phyloP scores from a whole-genome alignment of 2,329 filamentous ascomycete species.

The Davidsoniella eucalypti region DNA sequence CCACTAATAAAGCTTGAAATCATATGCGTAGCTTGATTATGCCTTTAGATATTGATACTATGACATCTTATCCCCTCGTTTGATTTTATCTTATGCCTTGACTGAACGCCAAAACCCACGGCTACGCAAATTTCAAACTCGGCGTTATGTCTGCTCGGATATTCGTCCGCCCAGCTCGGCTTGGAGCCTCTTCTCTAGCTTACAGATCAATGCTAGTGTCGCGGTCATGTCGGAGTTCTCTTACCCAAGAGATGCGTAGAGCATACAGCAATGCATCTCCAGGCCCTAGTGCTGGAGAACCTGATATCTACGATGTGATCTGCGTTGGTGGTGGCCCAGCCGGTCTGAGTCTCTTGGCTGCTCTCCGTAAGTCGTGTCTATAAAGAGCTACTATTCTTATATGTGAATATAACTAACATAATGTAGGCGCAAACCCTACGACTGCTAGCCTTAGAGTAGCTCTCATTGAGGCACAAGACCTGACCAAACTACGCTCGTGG shows the following conservation, averaged over 20 bases:
- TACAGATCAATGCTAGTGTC: not conserved
- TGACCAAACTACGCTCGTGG: slow-evolving; percentile 51
- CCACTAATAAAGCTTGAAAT: too few species aligned
- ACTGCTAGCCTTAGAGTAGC: slow-evolving; percentile 70
- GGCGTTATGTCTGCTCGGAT: slow-evolving; percentile 3
- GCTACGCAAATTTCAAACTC: not conserved
- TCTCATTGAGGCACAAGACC: slow-evolving; percentile 77
- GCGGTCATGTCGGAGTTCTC: slow-evolving; percentile 2
- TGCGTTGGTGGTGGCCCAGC: slow-evolving; percentile 82
- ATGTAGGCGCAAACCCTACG: slow-evolving; percentile 51
- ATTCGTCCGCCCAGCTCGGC: not conserved
- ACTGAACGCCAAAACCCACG: not conserved
- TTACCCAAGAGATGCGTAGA: not conserved
- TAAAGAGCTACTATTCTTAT: not conserved
- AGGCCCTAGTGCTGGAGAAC: slow-evolving; percentile 22
- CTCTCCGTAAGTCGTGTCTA: slow-evolving; percentile 44
- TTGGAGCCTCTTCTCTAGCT: not conserved
- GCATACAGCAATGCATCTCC: slow-evolving; percentile 1
- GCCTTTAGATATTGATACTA: too few species aligned
- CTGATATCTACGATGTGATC: slow-evolving; percentile 79
- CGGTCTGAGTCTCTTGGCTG: slow-evolving; percentile 65
- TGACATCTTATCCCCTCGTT: too few species aligned
- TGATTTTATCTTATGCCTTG: not conserved
- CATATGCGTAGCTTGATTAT: too few species aligned
- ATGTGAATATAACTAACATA: too few species aligned